Evolutionary conservation across 2,329 filamentous ascomycete species (phyloP).

Genomic region (Seiridium cupressi): DNA sequence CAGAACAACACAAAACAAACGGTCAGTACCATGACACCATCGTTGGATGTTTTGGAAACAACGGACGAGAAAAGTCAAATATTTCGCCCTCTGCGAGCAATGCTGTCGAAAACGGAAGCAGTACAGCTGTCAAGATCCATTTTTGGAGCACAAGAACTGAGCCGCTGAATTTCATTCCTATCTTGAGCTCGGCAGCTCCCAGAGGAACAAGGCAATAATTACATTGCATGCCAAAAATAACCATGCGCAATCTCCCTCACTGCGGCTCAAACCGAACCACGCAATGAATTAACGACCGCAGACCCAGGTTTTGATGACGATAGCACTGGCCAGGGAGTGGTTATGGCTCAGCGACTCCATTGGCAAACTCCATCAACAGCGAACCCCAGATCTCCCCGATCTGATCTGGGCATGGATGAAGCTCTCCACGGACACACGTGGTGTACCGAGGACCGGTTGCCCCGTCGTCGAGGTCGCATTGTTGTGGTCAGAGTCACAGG

Average conservation of each 20-base stretch:
- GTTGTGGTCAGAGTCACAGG: neutral
- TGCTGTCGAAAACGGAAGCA: neutral
- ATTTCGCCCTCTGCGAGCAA: neutral
- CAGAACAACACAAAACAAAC: neutral
- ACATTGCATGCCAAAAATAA: neutral
- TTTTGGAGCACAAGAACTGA: neutral
- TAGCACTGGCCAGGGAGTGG: neutral
- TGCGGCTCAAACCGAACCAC: neutral
- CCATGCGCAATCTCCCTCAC: neutral
- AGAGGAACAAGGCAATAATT: neutral
- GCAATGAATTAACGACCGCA: neutral
- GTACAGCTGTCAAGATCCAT: neutral
- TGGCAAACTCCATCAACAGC: constrained; percentile 1
- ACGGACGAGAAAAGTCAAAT: neutral
- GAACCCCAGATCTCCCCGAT: constrained; percentile 3
- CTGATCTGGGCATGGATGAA: neutral
- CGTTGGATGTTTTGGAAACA: constrained; percentile 1
- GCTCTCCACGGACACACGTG: neutral
- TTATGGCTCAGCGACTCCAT: neutral
- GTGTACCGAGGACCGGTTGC: neutral
- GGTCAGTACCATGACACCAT: neutral
- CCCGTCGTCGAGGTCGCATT: neutral
- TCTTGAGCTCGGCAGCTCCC: neutral
- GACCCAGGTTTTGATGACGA: neutral
- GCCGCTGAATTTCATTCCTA: neutral